Evolutionary conservation across 2,329 filamentous ascomycete species (phyloP).

Genomic region (Colletotrichum tropicale): DNA sequence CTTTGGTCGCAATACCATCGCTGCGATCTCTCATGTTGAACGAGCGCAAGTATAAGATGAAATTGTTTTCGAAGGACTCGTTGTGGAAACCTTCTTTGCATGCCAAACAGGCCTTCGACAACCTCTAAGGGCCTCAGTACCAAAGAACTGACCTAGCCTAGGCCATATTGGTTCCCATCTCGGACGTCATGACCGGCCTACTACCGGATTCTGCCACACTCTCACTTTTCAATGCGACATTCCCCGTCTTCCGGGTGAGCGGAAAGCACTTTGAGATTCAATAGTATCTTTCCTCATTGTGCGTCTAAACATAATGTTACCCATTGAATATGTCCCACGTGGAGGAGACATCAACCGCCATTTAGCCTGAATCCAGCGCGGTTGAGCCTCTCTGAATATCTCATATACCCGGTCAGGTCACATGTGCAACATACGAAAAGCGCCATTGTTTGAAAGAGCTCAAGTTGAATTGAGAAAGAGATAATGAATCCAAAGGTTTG

Average conservation of each 20-base stretch:
- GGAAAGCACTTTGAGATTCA: not conserved
- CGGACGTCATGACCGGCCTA: not conserved
- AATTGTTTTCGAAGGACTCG: not conserved
- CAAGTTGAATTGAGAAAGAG: not conserved
- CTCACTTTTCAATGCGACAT: not conserved
- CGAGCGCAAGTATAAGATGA: not conserved
- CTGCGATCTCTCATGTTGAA: not conserved
- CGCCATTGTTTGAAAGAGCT: not conserved
- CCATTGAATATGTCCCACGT: not conserved
- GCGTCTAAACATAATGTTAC: not conserved
- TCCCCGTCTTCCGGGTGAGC: not conserved
- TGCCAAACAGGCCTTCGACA: not conserved
- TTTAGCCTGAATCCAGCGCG: slow-evolving; percentile 2
- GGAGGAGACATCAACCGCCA: not conserved
- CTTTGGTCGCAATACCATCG: not conserved
- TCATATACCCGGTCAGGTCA: not conserved
- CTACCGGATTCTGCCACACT: not conserved
- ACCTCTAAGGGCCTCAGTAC: no score
- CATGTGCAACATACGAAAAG: not conserved
- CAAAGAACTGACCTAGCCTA: not conserved
- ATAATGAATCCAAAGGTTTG: not conserved
- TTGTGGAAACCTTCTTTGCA: not conserved
- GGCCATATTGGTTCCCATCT: not conserved
- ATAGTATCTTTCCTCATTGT: not conserved
- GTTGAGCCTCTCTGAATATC: not conserved